A percentile compares a stretch with the other conserved stretches of the same genome.
Conservation (phyloP, 345 rosid genomes). For the Mallotus nudiflorus region DNA sequence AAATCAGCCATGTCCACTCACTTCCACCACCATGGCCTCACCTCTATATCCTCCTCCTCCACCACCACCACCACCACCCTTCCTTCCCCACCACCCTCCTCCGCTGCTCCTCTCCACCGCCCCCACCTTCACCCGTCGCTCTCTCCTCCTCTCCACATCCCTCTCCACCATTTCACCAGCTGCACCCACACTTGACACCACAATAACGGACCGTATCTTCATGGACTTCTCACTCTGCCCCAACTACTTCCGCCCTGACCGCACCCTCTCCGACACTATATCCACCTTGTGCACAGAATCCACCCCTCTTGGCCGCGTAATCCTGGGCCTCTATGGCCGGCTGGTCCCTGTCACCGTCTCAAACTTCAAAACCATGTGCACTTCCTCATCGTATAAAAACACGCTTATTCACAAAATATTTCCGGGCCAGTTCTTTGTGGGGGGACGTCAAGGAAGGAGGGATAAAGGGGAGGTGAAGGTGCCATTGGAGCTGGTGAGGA, state of each 20-base stretch:
- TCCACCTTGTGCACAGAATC: slow-evolving; percentile 57
- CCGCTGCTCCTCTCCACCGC: slow-evolving; percentile 45
- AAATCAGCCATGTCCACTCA: slow-evolving; percentile 8
- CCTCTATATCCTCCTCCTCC: slow-evolving; percentile 26
- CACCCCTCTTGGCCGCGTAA: slow-evolving; percentile 70
- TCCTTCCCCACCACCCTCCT: slow-evolving; percentile 23
- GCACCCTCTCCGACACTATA: slow-evolving; percentile 41
- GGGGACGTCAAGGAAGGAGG: slow-evolving; percentile 71
- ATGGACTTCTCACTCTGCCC: slow-evolving; percentile 88
- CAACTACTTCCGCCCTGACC: slow-evolving; percentile 62
- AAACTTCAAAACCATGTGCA: slow-evolving; percentile 81
- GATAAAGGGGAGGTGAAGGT: slow-evolving; percentile 58
- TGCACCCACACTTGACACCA: slow-evolving; percentile 49
- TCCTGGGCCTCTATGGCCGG: slow-evolving; percentile 75
- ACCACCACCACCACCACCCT: slow-evolving; percentile 26
- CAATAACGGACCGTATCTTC: slow-evolving; percentile 85
- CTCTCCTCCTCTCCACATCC: slow-evolving; percentile 40
- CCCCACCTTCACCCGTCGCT: slow-evolving; percentile 23
- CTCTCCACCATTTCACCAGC: slow-evolving; percentile 26
- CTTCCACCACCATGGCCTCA: slow-evolving; percentile 39
- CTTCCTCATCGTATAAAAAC: slow-evolving; percentile 63
- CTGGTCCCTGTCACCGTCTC: slow-evolving; percentile 75
- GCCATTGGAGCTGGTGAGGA: slow-evolving; percentile 45
- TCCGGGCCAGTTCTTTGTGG: slow-evolving; percentile 75
- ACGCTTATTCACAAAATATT: slow-evolving; percentile 77